A percentile compares a stretch with the other conserved stretches of the same genome.
These are phyloP conservation scores for Xylaria sp. DNA, from an alignment of 2,329 filamentous ascomycete genomes.

Conservation along the genomic window DNA sequence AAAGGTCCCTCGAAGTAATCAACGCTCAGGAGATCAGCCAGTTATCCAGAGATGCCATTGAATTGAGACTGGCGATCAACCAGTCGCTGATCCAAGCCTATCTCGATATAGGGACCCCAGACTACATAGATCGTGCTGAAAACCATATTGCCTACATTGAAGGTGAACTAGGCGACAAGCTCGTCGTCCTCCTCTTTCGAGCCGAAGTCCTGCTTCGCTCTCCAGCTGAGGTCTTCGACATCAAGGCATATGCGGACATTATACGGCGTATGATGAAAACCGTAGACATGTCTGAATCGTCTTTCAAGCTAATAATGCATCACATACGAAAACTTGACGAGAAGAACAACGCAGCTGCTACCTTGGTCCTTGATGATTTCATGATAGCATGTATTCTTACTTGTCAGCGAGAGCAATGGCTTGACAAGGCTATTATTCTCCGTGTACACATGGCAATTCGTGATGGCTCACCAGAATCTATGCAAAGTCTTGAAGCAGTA, in stretches of 20 bases:
- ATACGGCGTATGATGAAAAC: constrained; percentile 71
- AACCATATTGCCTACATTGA: constrained; percentile 71
- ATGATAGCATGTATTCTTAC: constrained; percentile 66
- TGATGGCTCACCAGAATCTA: constrained; percentile 51
- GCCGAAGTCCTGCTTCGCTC: constrained; percentile 71
- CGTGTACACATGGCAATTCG: constrained; percentile 73
- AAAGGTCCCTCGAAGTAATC: constrained; percentile 71
- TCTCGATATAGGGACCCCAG: constrained; percentile 58
- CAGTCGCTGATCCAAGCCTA: constrained; percentile 70
- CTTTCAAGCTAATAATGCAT: constrained; percentile 73
- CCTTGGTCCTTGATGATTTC: constrained; percentile 70
- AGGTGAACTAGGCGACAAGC: constrained; percentile 70
- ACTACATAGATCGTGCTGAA: constrained; percentile 63
- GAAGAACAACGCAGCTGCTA: constrained; percentile 61
- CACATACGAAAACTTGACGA: constrained; percentile 73
- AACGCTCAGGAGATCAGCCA: constrained; percentile 64
- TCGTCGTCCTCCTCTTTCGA: constrained; percentile 73
- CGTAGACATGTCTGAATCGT: constrained; percentile 69
- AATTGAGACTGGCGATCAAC: constrained; percentile 73
- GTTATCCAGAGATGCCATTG: constrained; percentile 68
- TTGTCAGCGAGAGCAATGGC: constrained; percentile 64
- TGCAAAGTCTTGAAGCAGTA: constrained; percentile 44
- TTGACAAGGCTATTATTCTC: constrained; percentile 76
- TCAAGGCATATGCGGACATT: constrained; percentile 61
- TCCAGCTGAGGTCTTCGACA: constrained; percentile 60